phyloP scores from a whole-genome alignment of 345 rosid genomes.

The Luvunga scandens region DNA sequence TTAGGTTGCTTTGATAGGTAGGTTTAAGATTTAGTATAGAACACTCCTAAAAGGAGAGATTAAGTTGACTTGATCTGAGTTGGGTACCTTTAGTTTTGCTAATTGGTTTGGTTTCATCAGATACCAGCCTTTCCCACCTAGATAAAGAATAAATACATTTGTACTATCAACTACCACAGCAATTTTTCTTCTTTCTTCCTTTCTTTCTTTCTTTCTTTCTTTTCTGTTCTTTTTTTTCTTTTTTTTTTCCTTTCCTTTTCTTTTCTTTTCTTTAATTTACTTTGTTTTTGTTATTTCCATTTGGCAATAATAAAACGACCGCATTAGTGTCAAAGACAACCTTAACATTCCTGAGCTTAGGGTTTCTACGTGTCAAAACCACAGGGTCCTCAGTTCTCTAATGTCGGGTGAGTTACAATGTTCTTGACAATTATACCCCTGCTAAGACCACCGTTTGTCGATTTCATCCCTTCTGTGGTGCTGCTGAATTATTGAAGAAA shows the following conservation, averaged over 20 bases:
- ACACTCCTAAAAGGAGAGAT: background rate
- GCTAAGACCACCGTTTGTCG: background rate
- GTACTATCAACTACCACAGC: background rate
- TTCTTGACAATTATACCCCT: background rate
- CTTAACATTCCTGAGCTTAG: background rate
- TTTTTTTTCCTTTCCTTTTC: background rate
- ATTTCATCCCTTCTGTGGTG: background rate
- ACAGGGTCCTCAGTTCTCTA: background rate
- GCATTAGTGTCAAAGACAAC: constrained; percentile 1
- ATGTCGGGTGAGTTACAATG: too few relatives aligned
- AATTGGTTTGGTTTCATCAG: background rate
- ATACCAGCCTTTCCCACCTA: background rate
- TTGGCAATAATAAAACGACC: background rate
- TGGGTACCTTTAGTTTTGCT: background rate
- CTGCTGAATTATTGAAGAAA: background rate
- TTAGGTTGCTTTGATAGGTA: background rate
- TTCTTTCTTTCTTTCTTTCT: too few relatives aligned
- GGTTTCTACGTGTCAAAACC: background rate
- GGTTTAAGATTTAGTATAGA: background rate
- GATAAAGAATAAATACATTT: background rate
- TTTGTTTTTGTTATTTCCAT: background rate
- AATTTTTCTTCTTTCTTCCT: background rate
- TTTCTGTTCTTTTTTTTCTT: background rate
- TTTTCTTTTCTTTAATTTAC: background rate
- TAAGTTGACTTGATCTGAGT: background rate